Conservation (phyloP, 192 early-diverging fungal species). For the Coemansia sp. region DNA sequence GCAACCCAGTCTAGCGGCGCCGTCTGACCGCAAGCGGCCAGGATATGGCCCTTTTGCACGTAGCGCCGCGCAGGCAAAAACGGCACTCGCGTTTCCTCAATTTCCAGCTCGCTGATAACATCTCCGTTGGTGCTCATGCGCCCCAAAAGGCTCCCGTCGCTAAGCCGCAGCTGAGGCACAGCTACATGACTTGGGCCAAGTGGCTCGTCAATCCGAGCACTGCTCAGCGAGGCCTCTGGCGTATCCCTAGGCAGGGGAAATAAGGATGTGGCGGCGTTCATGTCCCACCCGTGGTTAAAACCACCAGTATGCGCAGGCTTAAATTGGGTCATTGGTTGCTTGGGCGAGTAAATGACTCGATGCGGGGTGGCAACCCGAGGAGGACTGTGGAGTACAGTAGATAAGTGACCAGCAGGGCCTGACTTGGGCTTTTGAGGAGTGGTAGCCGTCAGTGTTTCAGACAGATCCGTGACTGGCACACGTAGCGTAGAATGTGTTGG, state of each 20-base stretch:
- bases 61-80: conserved; percentile 45
- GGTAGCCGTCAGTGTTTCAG: not conserved
- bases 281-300: not conserved
- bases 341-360: conserved; percentile 43
- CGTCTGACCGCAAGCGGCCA: conserved; percentile 45
- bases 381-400: conserved; percentile 29
- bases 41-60: conserved; percentile 44
- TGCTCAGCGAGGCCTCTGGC: not conserved
- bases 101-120: conserved; percentile 14
- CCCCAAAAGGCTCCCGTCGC: not conserved
- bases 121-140: conserved; percentile 13
- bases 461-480: too few species aligned
- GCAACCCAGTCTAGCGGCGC: conserved; percentile 47
- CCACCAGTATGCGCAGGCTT: not conserved
- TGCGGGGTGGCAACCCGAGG: conserved; percentile 39
- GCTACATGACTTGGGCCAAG: conserved; percentile 1
- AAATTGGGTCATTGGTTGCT: conserved; percentile 12
- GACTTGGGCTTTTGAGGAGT: conserved; percentile 10
- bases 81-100: conserved; percentile 46
- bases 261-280: not conserved
- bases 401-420: not conserved
- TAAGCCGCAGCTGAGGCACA: conserved; percentile 2
- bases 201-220: not conserved
- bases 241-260: not conserved
- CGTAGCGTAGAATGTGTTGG: not conserved